Base-by-base conservation (phyloP, 495 filamentous ascomycete species). In the Tirmania nivea region DNA sequence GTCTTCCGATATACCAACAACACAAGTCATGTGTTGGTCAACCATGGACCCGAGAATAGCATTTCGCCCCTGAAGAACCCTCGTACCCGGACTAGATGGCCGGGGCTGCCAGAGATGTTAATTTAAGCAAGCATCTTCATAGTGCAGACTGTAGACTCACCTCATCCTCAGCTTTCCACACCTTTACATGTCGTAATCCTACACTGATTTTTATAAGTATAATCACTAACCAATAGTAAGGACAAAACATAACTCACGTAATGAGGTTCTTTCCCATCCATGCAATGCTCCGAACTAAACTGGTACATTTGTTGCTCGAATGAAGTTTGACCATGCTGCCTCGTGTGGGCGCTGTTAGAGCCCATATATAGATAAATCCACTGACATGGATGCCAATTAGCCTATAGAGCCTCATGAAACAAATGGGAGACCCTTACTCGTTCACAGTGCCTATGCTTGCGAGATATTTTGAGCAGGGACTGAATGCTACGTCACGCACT, bases 251-350 rank as follows among this genome's bases (percentile, higher is more conserved):
- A 53, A 71, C 74, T 51, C 68, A 78, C 70, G 80, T 85, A 19
- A 87, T 69, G 48, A 87, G 64, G 35, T 65, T 73, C 52, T 70
- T 73, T 16, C 87, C 86, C 65, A 94, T 75, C 89, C 90, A 97
- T 52, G 82, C 78, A 73, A 94, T 89, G 34, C 79, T 77, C 39
- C 78, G 81, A 59, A 94, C 71, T 48, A 75, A 77, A 16, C 83
- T 80, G 25, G 86, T 95, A 68, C 90, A 96, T 65, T 90, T 88
- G 63, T 94, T 95, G 61, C 84, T 89, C 35, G 87, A 86, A 65
- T 92, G 84, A 42, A 97, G 69, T 61, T 73, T 85, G 19, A 85
- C 83, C n/a, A 45, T 19, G 39, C 78, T 73, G 8, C 89, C 90
- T n/a, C 76, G 90, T 49, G 80, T 61, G 1, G 52, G 80, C 21